Evolutionary conservation across 106 monocot genomes (phyloP).

Genomic region (Ottelia alismoides): DNA sequence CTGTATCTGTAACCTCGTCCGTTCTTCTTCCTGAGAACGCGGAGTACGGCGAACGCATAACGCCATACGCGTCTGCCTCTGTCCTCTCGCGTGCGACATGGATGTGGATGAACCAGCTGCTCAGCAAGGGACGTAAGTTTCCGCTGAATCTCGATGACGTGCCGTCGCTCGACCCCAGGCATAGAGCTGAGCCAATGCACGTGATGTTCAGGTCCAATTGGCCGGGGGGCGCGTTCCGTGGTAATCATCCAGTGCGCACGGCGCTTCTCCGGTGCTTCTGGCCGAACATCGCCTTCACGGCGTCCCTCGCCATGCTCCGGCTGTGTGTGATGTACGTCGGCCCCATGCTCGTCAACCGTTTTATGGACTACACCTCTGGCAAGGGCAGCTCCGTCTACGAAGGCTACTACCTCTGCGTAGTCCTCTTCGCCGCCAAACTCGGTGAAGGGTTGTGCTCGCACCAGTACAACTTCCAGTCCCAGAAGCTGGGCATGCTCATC

Average conservation of each 20-base stretch:
- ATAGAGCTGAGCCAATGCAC: slow-evolving; percentile 60
- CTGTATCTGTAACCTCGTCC: not conserved
- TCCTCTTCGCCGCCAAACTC: slow-evolving; percentile 61
- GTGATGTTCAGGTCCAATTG: slow-evolving; percentile 52
- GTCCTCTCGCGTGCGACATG: slow-evolving; percentile 41
- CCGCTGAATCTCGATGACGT: slow-evolving; percentile 66
- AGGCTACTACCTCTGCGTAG: slow-evolving; percentile 53
- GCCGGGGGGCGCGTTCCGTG: slow-evolving; percentile 33
- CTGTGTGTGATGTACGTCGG: slow-evolving; percentile 88
- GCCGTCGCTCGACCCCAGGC: slow-evolving; percentile 47
- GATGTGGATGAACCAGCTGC: slow-evolving; percentile 76
- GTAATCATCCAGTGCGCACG: slow-evolving; percentile 55
- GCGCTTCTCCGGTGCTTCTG: slow-evolving; percentile 73
- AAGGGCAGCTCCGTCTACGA: slow-evolving; percentile 17
- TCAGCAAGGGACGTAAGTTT: slow-evolving; percentile 52
- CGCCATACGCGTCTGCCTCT: no score
- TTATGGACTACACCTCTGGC: slow-evolving; percentile 57
- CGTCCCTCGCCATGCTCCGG: slow-evolving; percentile 42
- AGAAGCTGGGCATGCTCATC: slow-evolving; percentile 92
- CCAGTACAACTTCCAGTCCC: slow-evolving; percentile 96
- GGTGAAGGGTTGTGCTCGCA: slow-evolving; percentile 66
- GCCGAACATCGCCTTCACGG: slow-evolving; percentile 54
- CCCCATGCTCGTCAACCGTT: slow-evolving; percentile 55
- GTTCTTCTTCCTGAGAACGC: slow-evolving; percentile 13
- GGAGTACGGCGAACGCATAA: slow-evolving; percentile 33